Evolutionary conservation across 2,329 filamentous ascomycete genomes (phyloP).

Genomic region (Lecanicillium sp.): DNA sequence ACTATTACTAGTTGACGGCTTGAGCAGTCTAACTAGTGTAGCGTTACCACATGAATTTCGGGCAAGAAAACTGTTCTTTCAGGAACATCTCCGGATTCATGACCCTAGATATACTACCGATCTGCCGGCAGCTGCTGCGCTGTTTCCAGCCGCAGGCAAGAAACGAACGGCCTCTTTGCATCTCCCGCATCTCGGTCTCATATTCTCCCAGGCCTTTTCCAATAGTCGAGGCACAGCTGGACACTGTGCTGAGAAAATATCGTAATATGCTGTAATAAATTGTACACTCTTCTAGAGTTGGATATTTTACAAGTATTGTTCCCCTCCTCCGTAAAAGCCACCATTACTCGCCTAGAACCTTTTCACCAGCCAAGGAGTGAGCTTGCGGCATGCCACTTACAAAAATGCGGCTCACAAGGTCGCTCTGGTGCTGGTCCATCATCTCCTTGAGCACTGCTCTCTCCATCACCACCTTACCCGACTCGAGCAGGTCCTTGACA

Average conservation of each 20-base stretch:
- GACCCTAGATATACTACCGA: conserved; percentile 1
- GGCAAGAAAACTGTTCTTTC: background rate
- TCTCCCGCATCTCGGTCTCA: conserved; percentile 18
- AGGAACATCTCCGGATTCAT: background rate
- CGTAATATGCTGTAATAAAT: background rate
- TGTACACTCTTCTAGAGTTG: conserved; percentile 6
- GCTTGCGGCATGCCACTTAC: conserved; percentile 29
- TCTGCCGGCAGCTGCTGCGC: background rate
- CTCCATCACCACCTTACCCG: conserved; percentile 80
- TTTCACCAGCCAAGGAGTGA: conserved; percentile 29
- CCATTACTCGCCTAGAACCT: conserved; percentile 19
- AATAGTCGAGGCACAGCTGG: conserved; percentile 5
- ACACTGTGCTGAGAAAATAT: too few species aligned
- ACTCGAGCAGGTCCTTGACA: conserved; percentile 87
- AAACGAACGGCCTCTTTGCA: conserved; percentile 12
- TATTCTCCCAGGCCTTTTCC: conserved; percentile 8
- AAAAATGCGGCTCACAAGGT: conserved; percentile 43
- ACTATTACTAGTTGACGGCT: too few species aligned
- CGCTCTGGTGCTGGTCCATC: conserved; percentile 62
- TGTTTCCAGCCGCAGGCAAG: background rate
- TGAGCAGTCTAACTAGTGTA: too few species aligned
- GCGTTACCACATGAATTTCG: background rate
- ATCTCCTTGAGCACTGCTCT: conserved; percentile 68
- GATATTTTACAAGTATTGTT: conserved; percentile 4
- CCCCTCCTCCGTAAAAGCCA: background rate